A percentile compares a stretch with the other conserved stretches of the same genome.
Evolutionary conservation across 1,284 basidiomycete genomes (phyloP).

Genomic region (Schizophyllum commune): DNA sequence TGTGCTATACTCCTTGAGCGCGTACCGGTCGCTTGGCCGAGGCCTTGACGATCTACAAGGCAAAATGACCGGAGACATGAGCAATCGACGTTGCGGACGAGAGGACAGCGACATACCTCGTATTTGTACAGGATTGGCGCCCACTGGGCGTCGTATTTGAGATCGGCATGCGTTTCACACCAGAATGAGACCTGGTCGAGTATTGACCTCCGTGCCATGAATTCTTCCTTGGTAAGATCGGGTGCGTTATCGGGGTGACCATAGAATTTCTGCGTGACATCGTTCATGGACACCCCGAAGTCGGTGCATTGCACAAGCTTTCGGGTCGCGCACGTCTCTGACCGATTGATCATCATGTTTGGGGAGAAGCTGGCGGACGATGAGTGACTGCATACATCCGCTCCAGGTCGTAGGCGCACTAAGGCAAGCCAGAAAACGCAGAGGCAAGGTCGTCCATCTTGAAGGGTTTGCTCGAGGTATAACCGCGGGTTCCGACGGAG

Average conservation of each 20-base stretch:
- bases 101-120: constrained; percentile 12
- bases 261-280: constrained; percentile 20
- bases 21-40: constrained; percentile 17
- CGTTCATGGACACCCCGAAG: constrained; percentile 19
- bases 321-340: constrained; percentile 22
- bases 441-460: not conserved
- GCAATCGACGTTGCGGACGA: not conserved
- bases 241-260: constrained; percentile 13
- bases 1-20: not conserved
- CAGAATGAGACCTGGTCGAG: constrained; percentile 16
- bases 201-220: constrained; percentile 18
- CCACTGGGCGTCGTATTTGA: constrained; percentile 12
- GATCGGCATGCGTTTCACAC: constrained; percentile 1
- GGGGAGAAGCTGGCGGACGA: constrained; percentile 15
- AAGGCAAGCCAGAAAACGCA: not conserved
- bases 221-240: constrained; percentile 19
- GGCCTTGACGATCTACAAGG: constrained; percentile 15
- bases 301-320: constrained; percentile 19
- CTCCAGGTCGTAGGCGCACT: not conserved
- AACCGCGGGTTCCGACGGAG: no score
- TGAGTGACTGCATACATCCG: not conserved
- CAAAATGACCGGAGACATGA: not conserved
- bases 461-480: not conserved
- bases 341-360: constrained; percentile 20
- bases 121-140: constrained; percentile 20